Evolutionary conservation across 768 basidiomycete genomes (phyloP), one percentile per base, ranked within the genome.

Genomic region (Leucosporidium creatinivorum): DNA sequence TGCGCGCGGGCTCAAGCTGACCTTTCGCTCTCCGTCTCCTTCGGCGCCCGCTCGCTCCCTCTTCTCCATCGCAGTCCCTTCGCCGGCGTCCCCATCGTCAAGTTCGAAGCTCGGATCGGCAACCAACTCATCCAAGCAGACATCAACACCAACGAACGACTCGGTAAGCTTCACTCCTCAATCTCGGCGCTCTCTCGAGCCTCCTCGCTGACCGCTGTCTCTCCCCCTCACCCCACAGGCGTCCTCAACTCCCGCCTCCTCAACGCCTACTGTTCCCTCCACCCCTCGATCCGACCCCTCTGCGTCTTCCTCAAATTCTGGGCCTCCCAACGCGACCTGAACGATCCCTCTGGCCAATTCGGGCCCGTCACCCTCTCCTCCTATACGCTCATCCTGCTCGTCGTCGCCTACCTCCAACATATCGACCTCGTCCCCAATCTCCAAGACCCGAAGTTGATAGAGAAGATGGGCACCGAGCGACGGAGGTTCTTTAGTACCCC

Each of bases 81-180:
- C 23, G 70, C 73, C 7, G 65, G 63, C 6, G 73, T 74, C 1
- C 72, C 72, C 2, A 75, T 73, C 26, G 64, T 65, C 68, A 75
- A 75, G 65, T 73, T 75, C 56, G 56, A 61, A n/a, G 60, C 61
- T 28, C 15, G 18, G 30, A 26, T 69, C n/a, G 68, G 67, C 50
- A 65, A 65, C 28, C 30, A 49, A 6, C 60, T 61, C 23, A 70
- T 73, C 60, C 64, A 70, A 26, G 70, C 65, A 23, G 73, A 75
- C 57, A 84, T 88, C 70, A 86, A 85, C 73, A 79, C 85, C 65
- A 88, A 89, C 73, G 82, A 85, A 33, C 83, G 82, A 9, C 79
- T 87, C 1, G 87, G 86, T 1, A 63, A 81, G 4, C 66, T 79
- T 47, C 85, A 84, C n/a, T 39, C 47, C 21, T 4, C 7, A 4